Evolutionary conservation across 306 rosid species (phyloP), one percentile per base, ranked within the genome.

Genomic region (Oemleria cerasiformis): DNA sequence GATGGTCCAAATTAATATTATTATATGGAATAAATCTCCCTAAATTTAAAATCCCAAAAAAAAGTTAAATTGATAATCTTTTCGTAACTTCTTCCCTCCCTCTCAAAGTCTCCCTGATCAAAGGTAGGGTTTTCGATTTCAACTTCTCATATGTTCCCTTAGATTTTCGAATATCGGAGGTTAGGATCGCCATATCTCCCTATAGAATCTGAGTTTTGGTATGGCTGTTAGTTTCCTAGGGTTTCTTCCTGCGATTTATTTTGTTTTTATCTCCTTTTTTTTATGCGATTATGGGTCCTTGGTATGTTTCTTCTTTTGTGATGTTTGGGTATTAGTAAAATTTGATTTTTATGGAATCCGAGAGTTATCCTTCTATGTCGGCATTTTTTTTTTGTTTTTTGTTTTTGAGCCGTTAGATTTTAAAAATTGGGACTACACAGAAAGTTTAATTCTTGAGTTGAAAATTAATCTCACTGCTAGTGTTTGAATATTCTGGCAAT

Each of bases 121-220:
- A 66, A 72, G 75, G 81, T 80, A 43, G 56, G 40, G 55, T 60
- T 71, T 51, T 56, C 34, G 9, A 13, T 54, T 19, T 47, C 11
- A 10, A 53, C 7, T 51, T 17, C 9, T 48, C 4, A 10, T 41
- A 15, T 13, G 1, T 6, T 19, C 25, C 10, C 21, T 38, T 34
- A 15, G 71, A 6, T 2, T 8, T 8, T 17, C 9, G 1, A 23
- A 49, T 10, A 21, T n/a, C 54, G 53, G 69, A 64, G 7, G 36
- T 64, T 67, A 12, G 21, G 40, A 13, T 58, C 34, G n/a, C 19
- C 2, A 30, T 51, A 40, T 11, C 57, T 14, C 50, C 8, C 9
- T 19, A 20, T 19, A 16, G 16, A 38, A 56, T 56, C 38, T 56
- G 7, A 34, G 2, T 20, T 49, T 20, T 47, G 21, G 38, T 45